phyloP scores from a whole-genome alignment of 495 filamentous ascomycete species.

The Aspergillus ostianus region DNA sequence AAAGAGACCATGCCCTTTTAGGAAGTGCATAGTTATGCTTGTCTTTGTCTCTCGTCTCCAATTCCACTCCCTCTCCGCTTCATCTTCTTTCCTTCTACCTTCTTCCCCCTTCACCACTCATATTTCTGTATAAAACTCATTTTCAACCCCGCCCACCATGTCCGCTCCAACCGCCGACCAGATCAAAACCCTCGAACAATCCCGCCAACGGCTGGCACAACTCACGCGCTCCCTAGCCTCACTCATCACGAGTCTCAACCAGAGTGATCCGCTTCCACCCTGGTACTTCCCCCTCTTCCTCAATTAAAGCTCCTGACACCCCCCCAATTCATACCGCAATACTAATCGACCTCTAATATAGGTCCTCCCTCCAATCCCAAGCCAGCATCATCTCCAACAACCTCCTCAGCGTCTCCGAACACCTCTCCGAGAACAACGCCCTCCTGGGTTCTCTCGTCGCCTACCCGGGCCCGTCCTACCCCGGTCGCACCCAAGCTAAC shows the following conservation, averaged over 20 bases:
- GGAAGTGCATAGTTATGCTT: too few relatives aligned
- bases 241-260: slow-evolving; percentile 53
- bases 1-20: too few relatives aligned
- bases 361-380: slow-evolving; percentile 68
- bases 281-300: slow-evolving; percentile 43
- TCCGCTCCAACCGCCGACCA: slow-evolving; percentile 51
- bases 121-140: background rate
- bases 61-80: too few relatives aligned
- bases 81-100: too few relatives aligned
- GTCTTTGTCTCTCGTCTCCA: too few relatives aligned
- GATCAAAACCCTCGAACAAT: slow-evolving; percentile 70
- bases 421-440: slow-evolving; percentile 55
- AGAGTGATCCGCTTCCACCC: slow-evolving; percentile 56
- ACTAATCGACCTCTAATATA: slow-evolving; percentile 26
- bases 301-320: slow-evolving; percentile 2
- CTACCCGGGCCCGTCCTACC: slow-evolving; percentile 75
- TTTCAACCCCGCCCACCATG: slow-evolving; percentile 21
- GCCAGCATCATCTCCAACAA: slow-evolving; percentile 63
- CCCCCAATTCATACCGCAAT: slow-evolving; percentile 2
- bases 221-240: slow-evolving; percentile 64
- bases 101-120: too few relatives aligned
- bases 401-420: slow-evolving; percentile 57
- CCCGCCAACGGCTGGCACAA: slow-evolving; percentile 68
- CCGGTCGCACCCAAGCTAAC: slow-evolving; percentile 64
- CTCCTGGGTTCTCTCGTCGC: slow-evolving; percentile 62